Evolutionary conservation across 2,329 filamentous ascomycete genomes (phyloP), one percentile per base, ranked within the genome.

Genomic region (Ophiostoma ulmi): DNA sequence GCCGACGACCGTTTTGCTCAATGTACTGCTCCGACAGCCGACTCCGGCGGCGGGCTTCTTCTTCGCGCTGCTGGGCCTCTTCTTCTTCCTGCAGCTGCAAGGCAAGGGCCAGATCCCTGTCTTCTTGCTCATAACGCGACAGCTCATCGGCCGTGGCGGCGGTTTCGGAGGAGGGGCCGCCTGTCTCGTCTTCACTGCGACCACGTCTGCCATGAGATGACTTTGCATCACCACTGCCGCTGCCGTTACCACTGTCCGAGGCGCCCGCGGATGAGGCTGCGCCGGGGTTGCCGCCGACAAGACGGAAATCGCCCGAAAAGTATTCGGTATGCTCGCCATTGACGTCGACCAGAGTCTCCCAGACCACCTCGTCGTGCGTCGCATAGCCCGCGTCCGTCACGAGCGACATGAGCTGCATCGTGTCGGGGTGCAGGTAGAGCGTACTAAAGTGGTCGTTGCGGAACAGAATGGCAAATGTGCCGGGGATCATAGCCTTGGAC

Each of bases 391-490:
- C 91, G 77, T 99, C 95, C 0, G 95, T 98, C 17, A 99, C 93
- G 3, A 99, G 82, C 0, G 91, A 93, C 73, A 94, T 87, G 1
- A 98, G 84, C 74, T 91, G 86, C 58, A 88, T 84, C 0, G 90
- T 92, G 64, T 89, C 83, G 0, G 94, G 93, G 75, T 98, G 93
- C 72, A 94, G 92, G 80, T 97, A 97, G 0, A 99, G 80, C 0
- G 94, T 98, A 61, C 93, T 93, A 77, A 99, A 99, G 78, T 99
- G 95, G 77, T 99, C 94, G 76, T 99, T 99, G 36, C 95, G 88
- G 82, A 99, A 99, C 1, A 99, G 81, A 68, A 99, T 98, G 0
- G 92, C 92, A 73, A 97, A 87, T 1, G 91, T 88, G 1, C 93
- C 94, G 0, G 93, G 90, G 14, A 86, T 82, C 71, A 97, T 85